Evolutionary conservation across 2,329 filamentous ascomycete species (phyloP).

Genomic region (Trichoderma sp.): DNA sequence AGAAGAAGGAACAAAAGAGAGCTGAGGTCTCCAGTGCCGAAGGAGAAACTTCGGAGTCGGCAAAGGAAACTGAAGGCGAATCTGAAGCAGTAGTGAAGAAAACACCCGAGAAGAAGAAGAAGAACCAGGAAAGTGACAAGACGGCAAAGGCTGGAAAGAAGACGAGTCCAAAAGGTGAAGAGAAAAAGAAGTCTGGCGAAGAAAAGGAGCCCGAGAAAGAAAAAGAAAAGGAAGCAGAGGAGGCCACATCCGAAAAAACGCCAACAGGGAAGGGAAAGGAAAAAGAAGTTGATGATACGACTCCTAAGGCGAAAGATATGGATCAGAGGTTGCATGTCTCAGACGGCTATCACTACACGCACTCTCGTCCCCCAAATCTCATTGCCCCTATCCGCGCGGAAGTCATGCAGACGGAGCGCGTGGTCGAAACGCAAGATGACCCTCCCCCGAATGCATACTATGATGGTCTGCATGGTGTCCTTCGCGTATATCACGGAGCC

Average conservation of each 20-base stretch:
- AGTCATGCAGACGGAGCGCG: conserved; percentile 55
- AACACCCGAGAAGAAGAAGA: conserved; percentile 6
- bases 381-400: conserved; percentile 49
- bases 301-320: neutral
- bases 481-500: conserved; percentile 58
- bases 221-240: neutral
- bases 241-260: neutral
- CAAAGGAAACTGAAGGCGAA: conserved; percentile 17
- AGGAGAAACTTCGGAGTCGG: conserved; percentile 19
- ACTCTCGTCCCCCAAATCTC: conserved; percentile 42
- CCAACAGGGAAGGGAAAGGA: neutral
- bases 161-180: neutral
- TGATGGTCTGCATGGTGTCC: conserved; percentile 50
- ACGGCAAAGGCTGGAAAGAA: neutral
- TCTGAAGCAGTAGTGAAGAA: neutral
- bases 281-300: neutral
- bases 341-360: conserved; percentile 31
- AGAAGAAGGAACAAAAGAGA: conserved; percentile 12
- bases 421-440: conserved; percentile 51
- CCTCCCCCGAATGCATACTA: conserved; percentile 60
- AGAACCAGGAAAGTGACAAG: conserved; percentile 14
- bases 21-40: conserved; percentile 5
- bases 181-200: neutral
- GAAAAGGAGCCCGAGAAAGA: neutral
- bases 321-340: conserved; percentile 24